A percentile compares a stretch with the other conserved stretches of the same genome.
These are phyloP conservation scores for Rhizopogon vinicolor DNA, from an alignment of 768 basidiomycete genomes.

Conservation along the genomic window DNA sequence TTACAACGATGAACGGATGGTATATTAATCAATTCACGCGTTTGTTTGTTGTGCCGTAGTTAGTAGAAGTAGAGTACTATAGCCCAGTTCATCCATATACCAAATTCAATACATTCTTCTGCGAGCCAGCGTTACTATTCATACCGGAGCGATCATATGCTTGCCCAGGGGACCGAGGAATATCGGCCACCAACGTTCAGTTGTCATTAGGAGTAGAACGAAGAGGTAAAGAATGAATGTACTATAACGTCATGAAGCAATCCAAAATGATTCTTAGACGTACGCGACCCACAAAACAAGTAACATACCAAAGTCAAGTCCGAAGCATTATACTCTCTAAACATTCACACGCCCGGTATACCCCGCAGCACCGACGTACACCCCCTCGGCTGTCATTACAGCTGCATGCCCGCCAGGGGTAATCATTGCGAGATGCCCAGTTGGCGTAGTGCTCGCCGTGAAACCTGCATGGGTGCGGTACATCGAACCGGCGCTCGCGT, in stretches of 20 bases:
- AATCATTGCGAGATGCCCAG: slow-evolving; percentile 27
- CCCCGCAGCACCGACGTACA: slow-evolving; percentile 23
- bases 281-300: not conserved
- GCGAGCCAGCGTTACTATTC: not conserved
- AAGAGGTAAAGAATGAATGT: not conserved
- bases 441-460: slow-evolving; percentile 17
- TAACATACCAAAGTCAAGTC: not conserved
- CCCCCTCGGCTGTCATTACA: slow-evolving; percentile 27
- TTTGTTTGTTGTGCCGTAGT: not conserved
- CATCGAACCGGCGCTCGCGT: slow-evolving; percentile 30
- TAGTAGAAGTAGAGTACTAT: slow-evolving; percentile 3
- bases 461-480: slow-evolving; percentile 27
- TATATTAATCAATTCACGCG: not conserved
- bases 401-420: slow-evolving; percentile 27
- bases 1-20: not conserved
- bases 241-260: not conserved
- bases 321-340: not conserved
- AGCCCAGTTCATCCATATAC: not conserved
- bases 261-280: not conserved
- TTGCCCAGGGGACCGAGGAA: not conserved
- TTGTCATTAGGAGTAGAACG: not conserved
- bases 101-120: not conserved
- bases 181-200: not conserved
- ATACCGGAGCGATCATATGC: not conserved
- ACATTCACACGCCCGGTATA: not conserved